These are phyloP conservation scores for Eucalyptus pumila DNA, from an alignment of 345 rosid species.

Conservation along the genomic window DNA sequence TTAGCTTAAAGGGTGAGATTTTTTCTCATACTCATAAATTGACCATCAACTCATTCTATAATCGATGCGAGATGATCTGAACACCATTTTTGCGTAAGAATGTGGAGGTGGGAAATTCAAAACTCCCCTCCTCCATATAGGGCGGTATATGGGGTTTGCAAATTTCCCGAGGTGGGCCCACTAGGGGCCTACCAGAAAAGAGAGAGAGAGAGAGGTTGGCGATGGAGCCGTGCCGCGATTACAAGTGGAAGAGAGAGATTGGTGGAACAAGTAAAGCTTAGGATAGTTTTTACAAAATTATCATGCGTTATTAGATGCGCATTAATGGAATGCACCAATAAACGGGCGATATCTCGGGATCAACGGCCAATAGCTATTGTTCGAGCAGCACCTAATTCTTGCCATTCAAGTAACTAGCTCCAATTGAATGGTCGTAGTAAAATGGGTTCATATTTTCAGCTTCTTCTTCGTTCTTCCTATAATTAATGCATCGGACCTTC, in stretches of 20 bases:
- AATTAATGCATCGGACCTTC: neutral
- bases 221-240: neutral
- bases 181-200: neutral
- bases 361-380: neutral
- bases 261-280: neutral
- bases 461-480: neutral
- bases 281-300: neutral
- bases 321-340: neutral
- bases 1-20: too few relatives aligned
- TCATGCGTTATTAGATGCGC: neutral
- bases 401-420: neutral
- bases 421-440: neutral
- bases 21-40: too few relatives aligned
- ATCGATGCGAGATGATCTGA: too few relatives aligned
- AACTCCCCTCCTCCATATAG: too few relatives aligned
- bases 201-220: neutral
- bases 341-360: neutral
- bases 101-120: neutral
- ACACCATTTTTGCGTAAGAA: rapidly evolving
- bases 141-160: neutral
- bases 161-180: neutral
- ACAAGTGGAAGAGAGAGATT: neutral
- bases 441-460: neutral
- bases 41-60: too few relatives aligned
- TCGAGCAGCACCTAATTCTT: neutral